phyloP scores from a whole-genome alignment of 306 rosid genomes.

The Phaseolus lunatus region DNA sequence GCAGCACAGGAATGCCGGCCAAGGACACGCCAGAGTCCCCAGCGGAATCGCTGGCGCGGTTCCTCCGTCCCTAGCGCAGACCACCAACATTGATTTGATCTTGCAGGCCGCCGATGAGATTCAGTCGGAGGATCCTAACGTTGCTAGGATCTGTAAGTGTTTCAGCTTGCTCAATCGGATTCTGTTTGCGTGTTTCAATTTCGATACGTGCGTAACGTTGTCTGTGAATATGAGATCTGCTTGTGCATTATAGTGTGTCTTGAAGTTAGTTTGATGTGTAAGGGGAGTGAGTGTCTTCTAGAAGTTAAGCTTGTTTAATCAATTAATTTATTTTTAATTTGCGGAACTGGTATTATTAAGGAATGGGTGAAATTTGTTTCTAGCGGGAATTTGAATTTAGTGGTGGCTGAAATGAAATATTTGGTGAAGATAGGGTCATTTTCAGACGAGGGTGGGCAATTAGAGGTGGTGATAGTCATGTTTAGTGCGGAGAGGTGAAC shows the following conservation, averaged over 20 bases:
- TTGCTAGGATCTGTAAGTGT: constrained; percentile 81
- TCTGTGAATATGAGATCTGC: constrained; percentile 23
- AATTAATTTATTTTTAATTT: neutral
- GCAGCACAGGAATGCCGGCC: constrained; percentile 73
- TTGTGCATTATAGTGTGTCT: neutral
- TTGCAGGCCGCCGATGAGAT: constrained; percentile 92
- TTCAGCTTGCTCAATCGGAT: neutral
- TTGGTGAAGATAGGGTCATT: constrained; percentile 19
- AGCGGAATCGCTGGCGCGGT: constrained; percentile 86
- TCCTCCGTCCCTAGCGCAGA: constrained; percentile 75
- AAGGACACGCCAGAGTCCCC: constrained; percentile 63
- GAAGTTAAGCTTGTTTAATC: constrained; percentile 8
- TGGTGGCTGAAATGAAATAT: constrained; percentile 11
- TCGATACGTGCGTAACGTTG: neutral
- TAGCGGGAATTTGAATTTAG: constrained; percentile 13
- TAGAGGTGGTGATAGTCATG: neutral
- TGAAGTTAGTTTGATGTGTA: constrained; percentile 5
- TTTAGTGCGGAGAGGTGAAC: neutral
- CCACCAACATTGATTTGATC: constrained; percentile 79
- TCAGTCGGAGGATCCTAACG: constrained; percentile 76
- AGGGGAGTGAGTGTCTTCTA: constrained; percentile 2
- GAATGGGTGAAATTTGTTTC: neutral
- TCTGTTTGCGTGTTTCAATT: constrained; percentile 1
- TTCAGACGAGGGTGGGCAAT: constrained; percentile 6
- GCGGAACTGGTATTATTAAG: neutral